Percentiles rank a stretch among this genome's conserved stretches.
Evolutionary conservation across 208 protist genomes (phyloP).

Genomic region (Wallacemonas sp.): DNA sequence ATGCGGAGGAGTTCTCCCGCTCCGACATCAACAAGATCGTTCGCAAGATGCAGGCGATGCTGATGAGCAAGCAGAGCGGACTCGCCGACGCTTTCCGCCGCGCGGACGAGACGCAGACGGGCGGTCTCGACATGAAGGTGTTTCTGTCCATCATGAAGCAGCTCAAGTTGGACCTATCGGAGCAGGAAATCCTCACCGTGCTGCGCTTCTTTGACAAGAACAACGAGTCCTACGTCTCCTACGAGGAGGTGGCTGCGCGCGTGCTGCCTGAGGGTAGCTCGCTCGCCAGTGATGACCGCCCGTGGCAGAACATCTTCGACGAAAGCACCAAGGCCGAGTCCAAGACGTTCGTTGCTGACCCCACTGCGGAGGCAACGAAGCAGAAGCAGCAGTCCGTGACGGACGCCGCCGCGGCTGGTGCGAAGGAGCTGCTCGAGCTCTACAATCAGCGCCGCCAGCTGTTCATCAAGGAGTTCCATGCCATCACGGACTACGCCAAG

Average conservation of each 20-base stretch:
- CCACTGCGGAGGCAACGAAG: conserved; percentile 57
- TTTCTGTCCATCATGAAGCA: conserved; percentile 74
- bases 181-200: conserved; percentile 92
- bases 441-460: conserved; percentile 86
- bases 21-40: conserved; percentile 91
- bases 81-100: conserved; percentile 77
- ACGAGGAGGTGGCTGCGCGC: conserved; percentile 83
- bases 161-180: conserved; percentile 77
- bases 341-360: conserved; percentile 59
- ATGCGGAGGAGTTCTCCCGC: conserved; percentile 77
- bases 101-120: conserved; percentile 56
- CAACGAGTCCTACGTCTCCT: conserved; percentile 89
- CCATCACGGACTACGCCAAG: conserved; percentile 84
- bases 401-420: conserved; percentile 47
- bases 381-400: conserved; percentile 31
- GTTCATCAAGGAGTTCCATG: conserved; percentile 87
- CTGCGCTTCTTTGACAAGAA: conserved; percentile 92
- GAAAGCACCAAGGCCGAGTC: conserved; percentile 55
- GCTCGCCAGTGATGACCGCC: conserved; percentile 63
- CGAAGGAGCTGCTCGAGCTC: conserved; percentile 70
- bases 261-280: conserved; percentile 74
- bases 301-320: conserved; percentile 76
- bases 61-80: conserved; percentile 73
- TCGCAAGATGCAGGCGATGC: conserved; percentile 87
- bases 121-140: conserved; percentile 73